Evolutionary conservation across 2,329 filamentous ascomycete species (phyloP).

Genomic region (Trichoderma hamatum): DNA sequence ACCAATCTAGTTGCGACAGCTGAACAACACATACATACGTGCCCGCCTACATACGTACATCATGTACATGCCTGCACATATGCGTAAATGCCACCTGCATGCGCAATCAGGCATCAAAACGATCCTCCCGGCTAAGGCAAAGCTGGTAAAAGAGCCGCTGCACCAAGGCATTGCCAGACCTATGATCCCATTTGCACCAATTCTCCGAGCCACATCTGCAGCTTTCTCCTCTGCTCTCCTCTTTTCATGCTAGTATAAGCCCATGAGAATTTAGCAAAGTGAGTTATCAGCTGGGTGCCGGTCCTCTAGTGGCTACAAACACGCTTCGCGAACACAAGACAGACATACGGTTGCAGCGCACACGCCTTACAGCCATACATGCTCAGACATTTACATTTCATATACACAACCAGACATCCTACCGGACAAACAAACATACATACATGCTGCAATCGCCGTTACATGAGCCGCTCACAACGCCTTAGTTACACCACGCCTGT

Average conservation of each 20-base stretch:
- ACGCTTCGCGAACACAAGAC: neutral
- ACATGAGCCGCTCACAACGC: slow-evolving; percentile 20
- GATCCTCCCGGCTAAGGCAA: slow-evolving; percentile 24
- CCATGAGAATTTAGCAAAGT: neutral
- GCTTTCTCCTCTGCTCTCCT: neutral
- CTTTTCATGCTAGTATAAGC: neutral
- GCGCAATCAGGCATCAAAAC: slow-evolving; percentile 25
- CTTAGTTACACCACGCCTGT: slow-evolving; percentile 6
- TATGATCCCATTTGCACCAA: slow-evolving; percentile 21
- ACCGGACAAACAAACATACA: neutral
- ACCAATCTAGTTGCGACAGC: slow-evolving; percentile 22
- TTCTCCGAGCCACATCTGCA: slow-evolving; percentile 21
- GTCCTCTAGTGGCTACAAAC: neutral
- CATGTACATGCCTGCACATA: slow-evolving; percentile 13
- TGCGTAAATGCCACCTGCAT: slow-evolving; percentile 6
- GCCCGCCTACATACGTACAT: slow-evolving; percentile 20
- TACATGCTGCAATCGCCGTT: slow-evolving; percentile 22
- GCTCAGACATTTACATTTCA: neutral
- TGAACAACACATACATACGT: slow-evolving; percentile 26
- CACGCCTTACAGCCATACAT: neutral
- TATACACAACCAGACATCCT: neutral
- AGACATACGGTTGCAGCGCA: neutral
- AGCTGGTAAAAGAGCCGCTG: slow-evolving; percentile 23
- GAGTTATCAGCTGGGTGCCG: slow-evolving; percentile 6
- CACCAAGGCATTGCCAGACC: slow-evolving; percentile 15